Evolutionary conservation across 257 asterid genomes (phyloP), one percentile per base, ranked within the genome.

Genomic region (Solanum sparsipilum): DNA sequence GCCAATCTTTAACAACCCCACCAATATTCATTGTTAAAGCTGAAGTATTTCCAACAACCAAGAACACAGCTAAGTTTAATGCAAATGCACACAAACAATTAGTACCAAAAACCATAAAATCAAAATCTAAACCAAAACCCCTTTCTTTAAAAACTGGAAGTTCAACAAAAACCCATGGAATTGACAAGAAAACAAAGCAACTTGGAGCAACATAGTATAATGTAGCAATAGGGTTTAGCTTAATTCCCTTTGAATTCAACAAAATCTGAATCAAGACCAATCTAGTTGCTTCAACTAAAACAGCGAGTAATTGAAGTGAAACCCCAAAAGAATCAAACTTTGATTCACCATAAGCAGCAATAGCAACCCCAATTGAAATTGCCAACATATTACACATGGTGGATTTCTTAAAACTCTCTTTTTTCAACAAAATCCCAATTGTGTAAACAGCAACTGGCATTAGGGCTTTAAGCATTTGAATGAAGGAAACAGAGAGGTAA

Each of bases 1-100:
- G 73, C 98, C 98, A 95, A 90, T 95, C 98, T 76, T 94, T 95
- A 2, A 94, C 95, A 1, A 95, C 97, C 6, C 98, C 98, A 31
- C 96, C 95, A 12, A 95, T 96, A 75, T 95, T 95, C 98, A 95
- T 95, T 18, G 98, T 95, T 94, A 95, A 75, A 35, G 98, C 98
- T 0, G 98, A 95, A 1, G 98, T 95, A 89, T 95, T 95, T 23
- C 98, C 98, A 4, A 95, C 97, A 23, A 95, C 89, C 79, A 95
- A 83, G 91, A 94, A 95, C 65, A 95, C 98, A 3, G 98, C 97
- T 87, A 95, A 88, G 87, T 95, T 95, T 35, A 95, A 82, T 9
- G 97, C 98, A 76, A 95, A 95, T 10, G 98, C 98, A 86, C 97
- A 94, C 3, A 95, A 32, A 1, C 95, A 94, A 89, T 95, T 95